Conservation (phyloP, 1,284 basidiomycete genomes). For the Termitomyces sp. region DNA sequence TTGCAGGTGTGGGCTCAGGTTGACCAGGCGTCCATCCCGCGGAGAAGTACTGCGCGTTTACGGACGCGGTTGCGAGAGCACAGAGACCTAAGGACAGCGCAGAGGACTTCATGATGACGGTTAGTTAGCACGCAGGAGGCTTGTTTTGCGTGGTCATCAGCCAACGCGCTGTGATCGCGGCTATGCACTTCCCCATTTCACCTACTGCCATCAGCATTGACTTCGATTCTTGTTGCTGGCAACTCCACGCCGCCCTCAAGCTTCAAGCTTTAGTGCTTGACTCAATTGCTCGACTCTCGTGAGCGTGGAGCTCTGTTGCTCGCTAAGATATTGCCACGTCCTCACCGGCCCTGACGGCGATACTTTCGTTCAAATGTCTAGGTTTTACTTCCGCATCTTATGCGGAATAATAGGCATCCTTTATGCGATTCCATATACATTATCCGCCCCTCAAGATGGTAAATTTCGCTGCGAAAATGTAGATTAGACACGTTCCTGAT, state of each 20-base stretch:
- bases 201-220: constrained; percentile 2
- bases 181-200: background rate
- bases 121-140: background rate
- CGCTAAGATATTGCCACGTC: background rate
- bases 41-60: constrained; percentile 67
- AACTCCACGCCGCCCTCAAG: background rate
- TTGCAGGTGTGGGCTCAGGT: constrained; percentile 23
- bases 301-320: background rate
- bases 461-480: constrained; percentile 13
- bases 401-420: constrained; percentile 13
- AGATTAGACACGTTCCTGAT: constrained; percentile 1
- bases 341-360: background rate
- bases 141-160: background rate
- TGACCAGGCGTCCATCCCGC: constrained; percentile 75
- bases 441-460: constrained; percentile 46
- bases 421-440: constrained; percentile 4
- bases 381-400: constrained; percentile 8
- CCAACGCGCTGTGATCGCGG: constrained; percentile 11
- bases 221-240: constrained; percentile 1
- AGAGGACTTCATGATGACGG: constrained; percentile 47
- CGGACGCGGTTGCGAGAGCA: constrained; percentile 32
- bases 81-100: constrained; percentile 29
- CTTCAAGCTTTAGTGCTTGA: background rate
- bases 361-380: constrained; percentile 2
- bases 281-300: background rate